Conservation (phyloP, 345 rosid species). For the Geranium brycei region DNA sequence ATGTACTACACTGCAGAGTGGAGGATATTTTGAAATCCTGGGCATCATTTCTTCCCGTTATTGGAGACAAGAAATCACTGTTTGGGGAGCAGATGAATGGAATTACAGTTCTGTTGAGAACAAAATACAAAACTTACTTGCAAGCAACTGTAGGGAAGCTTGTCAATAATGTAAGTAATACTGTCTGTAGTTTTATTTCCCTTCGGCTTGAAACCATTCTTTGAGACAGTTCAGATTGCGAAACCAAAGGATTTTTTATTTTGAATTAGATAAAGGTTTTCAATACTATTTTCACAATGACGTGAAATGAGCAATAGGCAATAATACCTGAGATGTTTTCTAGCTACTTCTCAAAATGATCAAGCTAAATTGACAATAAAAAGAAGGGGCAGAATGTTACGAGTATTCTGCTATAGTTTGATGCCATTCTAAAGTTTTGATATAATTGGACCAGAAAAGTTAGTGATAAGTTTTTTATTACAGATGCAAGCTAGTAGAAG, state of each 20-base stretch:
- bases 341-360: neutral
- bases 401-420: too few relatives aligned
- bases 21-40: constrained; percentile 76
- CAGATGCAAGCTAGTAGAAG: constrained; percentile 67
- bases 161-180: constrained; percentile 56
- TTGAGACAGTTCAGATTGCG: too few relatives aligned
- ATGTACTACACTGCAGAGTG: constrained; percentile 65
- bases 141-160: constrained; percentile 90
- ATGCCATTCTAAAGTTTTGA: neutral
- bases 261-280: too few relatives aligned
- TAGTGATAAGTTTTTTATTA: constrained; percentile 5
- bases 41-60: constrained; percentile 69
- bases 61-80: constrained; percentile 58
- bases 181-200: neutral
- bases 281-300: neutral
- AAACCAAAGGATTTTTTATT: too few relatives aligned
- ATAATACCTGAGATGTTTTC: too few relatives aligned
- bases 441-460: neutral
- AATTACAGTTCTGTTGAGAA: constrained; percentile 70
- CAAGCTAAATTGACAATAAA: neutral
- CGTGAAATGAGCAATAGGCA: too few relatives aligned
- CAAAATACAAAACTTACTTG: constrained; percentile 85
- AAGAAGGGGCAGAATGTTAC: too few relatives aligned
- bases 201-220: neutral
- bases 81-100: constrained; percentile 93